Percentiles rank a stretch among this genome's conserved stretches.
Evolutionary conservation across 108 stramenopile genomes (phyloP).

Genomic region (Nannochloropsis salina): DNA sequence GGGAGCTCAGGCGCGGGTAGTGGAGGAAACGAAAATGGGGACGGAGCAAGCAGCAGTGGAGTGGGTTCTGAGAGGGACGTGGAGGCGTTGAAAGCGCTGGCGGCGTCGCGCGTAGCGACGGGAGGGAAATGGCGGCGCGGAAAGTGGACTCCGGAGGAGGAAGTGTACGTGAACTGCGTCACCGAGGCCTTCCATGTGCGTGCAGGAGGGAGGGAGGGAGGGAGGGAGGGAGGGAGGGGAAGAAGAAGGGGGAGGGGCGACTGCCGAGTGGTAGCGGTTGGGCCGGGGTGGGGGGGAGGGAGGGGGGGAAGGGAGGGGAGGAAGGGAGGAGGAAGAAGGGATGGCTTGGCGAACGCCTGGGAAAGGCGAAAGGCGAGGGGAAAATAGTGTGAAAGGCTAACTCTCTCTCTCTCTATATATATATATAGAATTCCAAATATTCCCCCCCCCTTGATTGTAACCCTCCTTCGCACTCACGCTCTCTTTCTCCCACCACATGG

Average conservation of each 20-base stretch:
- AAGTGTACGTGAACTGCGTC: neutral
- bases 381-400: neutral
- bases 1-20: too few species aligned
- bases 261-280: neutral
- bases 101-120: neutral
- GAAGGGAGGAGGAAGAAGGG: neutral
- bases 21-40: neutral
- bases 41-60: neutral
- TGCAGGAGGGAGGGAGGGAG: neutral
- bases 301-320: neutral
- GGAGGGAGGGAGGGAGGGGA: neutral
- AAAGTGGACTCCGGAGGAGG: too few species aligned
- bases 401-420: neutral
- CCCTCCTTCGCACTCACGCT: neutral
- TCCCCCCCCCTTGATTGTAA: neutral
- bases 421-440: neutral
- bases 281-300: neutral
- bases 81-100: neutral
- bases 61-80: neutral
- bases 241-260: neutral
- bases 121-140: neutral
- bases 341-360: neutral
- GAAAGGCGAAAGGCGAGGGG: neutral
- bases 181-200: neutral
- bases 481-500: neutral